Percentiles rank a stretch among this genome's conserved stretches.
Evolutionary conservation across 306 rosid species (phyloP).

Genomic region (Cicer arietinum): DNA sequence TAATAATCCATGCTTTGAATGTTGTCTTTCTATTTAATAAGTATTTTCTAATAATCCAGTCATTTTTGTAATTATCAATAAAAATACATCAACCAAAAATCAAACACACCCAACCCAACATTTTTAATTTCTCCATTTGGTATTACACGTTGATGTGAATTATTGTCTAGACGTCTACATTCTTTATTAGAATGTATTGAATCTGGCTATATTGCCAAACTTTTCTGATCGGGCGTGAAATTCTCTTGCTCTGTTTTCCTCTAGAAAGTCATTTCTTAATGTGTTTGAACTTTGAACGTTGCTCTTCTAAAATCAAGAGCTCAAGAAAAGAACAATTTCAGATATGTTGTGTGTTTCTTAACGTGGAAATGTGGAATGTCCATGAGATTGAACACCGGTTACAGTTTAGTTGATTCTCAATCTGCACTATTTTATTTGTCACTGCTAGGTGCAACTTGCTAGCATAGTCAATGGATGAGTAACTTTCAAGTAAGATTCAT

Average conservation of each 20-base stretch:
- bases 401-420: conserved; percentile 5
- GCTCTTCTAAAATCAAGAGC: conserved; percentile 2
- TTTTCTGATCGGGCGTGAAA: neutral
- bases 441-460: neutral
- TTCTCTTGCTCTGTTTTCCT: neutral
- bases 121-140: conserved; percentile 9
- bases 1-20: neutral
- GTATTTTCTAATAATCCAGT: neutral
- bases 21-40: neutral
- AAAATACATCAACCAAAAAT: neutral
- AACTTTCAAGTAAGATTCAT: conserved; percentile 10
- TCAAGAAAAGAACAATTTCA: conserved; percentile 1
- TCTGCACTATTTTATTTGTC: conserved; percentile 4
- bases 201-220: neutral
- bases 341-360: neutral
- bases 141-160: neutral
- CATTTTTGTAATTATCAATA: neutral
- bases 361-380: neutral
- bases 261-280: neutral
- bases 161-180: neutral
- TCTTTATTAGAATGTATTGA: neutral
- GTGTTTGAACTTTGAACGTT: neutral
- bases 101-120: neutral
- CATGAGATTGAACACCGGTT: conserved; percentile 1
- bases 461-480: conserved; percentile 1